These are phyloP conservation scores for Suillus sp. DNA, from an alignment of 768 basidiomycete genomes.

Conservation along the genomic window DNA sequence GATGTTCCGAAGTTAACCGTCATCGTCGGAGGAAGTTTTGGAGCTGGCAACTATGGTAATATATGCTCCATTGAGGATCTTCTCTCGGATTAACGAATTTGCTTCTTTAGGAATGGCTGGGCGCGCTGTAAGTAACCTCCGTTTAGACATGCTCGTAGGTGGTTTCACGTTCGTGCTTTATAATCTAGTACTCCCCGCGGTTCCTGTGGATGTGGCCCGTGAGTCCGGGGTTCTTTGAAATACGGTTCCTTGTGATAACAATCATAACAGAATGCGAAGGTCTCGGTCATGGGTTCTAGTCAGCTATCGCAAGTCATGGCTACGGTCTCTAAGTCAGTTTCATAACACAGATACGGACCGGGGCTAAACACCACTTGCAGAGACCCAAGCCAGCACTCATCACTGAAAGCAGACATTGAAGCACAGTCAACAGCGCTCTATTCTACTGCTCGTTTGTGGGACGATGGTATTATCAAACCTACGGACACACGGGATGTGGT, in stretches of 20 bases:
- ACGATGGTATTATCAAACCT: conserved; percentile 89
- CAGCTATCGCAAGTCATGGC: conserved; percentile 95
- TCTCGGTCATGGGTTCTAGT: conserved; percentile 93
- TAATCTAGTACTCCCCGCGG: conserved; percentile 79
- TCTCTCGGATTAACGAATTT: conserved; percentile 16
- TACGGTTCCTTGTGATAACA: conserved; percentile 3
- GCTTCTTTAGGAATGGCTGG: conserved; percentile 79
- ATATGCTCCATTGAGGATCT: neutral
- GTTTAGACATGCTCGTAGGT: neutral
- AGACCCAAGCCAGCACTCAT: conserved; percentile 76
- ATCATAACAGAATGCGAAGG: conserved; percentile 73
- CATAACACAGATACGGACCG: conserved; percentile 5
- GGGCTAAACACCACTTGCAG: conserved; percentile 38
- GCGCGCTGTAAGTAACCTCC: conserved; percentile 63
- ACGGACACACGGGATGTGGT: conserved; percentile 87
- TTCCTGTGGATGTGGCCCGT: conserved; percentile 99
- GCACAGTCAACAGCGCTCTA: conserved; percentile 85
- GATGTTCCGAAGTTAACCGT: conserved; percentile 95
- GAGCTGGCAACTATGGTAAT: conserved; percentile 91
- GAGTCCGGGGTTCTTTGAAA: conserved; percentile 31
- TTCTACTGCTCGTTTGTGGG: conserved; percentile 92
- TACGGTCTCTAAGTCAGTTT: conserved; percentile 73
- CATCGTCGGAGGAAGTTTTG: conserved; percentile 90
- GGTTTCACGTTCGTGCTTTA: conserved; percentile 8
- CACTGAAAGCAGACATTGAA: conserved; percentile 82